Evolutionary conservation across 352 stramenopile species (phyloP), one percentile per base, ranked within the genome.

Genomic region (Phytophthora agathidicida): DNA sequence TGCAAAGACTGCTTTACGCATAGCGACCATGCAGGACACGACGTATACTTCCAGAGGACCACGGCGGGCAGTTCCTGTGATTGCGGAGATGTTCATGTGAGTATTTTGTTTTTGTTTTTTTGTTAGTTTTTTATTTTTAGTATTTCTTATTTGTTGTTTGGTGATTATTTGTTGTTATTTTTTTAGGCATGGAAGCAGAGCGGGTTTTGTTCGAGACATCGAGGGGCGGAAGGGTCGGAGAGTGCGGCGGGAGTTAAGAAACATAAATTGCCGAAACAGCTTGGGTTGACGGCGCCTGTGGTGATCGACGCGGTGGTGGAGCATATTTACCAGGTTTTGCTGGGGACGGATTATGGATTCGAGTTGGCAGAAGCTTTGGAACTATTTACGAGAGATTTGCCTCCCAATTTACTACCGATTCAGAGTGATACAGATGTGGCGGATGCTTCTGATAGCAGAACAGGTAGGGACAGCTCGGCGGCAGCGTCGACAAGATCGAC

Each of bases 31-130:
- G 68, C 71, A 1, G 87, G 85, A 14, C 87, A 96, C 31, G 85
- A 94, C 36, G 87, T 96, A 14, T 94, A 94, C 31, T 96, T 96
- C 49, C 87, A 96, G 57, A 68, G 87, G 24, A 96, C 87, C 0
- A 93, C 87, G 6, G 87, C 87, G 5, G 87, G 87, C 10, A 94
- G 87, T 24, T 96, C 85, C 0, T 96, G 87, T 59, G 87, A 96
- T 37, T 96, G 87, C 44, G 87, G 87, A 30, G 85, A 96, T 49
- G 37, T 81, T 13, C 83, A 96, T 60, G 87, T 93, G 66, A 31
- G 77, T 60, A 27, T 19, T 24, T 13, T 13, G 13, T 38, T 41
- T 31, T 30, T 2, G 14, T n/a, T n/a, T n/a, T n/a, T n/a, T 42
- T 54, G 5, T 41, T 28, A 28, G 28, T 32, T 43, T 38, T 30